These are phyloP conservation scores for Teunomyces tritomae DNA, from an alignment of 805 yeast species.

Conservation along the genomic window DNA sequence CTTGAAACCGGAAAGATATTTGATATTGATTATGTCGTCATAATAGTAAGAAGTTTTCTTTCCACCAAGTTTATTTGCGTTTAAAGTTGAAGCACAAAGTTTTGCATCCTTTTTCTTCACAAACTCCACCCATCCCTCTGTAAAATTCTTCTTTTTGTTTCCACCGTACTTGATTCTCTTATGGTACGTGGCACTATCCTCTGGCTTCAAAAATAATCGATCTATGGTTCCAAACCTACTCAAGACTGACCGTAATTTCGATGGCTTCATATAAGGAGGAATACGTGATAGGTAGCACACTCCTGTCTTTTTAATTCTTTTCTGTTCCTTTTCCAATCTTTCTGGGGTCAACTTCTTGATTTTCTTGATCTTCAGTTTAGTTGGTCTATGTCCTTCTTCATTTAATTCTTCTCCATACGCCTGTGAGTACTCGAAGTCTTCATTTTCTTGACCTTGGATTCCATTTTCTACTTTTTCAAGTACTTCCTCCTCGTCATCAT, in stretches of 20 bases:
- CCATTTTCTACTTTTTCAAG: slow-evolving; percentile 14
- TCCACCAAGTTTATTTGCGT: slow-evolving; percentile 89
- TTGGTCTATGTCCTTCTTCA: slow-evolving; percentile 5
- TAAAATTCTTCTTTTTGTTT: slow-evolving; percentile 80
- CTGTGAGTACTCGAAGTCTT: background rate
- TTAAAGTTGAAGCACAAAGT: slow-evolving; percentile 78
- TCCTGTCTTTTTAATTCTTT: slow-evolving; percentile 69
- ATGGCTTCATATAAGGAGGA: slow-evolving; percentile 98
- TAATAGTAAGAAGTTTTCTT: slow-evolving; percentile 86
- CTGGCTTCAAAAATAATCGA: slow-evolving; percentile 83
- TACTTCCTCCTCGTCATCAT: slow-evolving; percentile 13
- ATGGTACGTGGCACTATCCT: slow-evolving; percentile 61
- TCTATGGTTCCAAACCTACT: slow-evolving; percentile 85
- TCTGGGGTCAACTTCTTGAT: slow-evolving; percentile 57
- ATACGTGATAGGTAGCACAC: slow-evolving; percentile 88
- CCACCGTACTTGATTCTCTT: slow-evolving; percentile 84
- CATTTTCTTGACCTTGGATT: slow-evolving; percentile 13
- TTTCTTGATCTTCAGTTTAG: slow-evolving; percentile 25
- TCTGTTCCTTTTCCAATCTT: slow-evolving; percentile 52
- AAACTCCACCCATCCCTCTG: slow-evolving; percentile 98
- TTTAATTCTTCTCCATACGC: background rate
- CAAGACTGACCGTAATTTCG: slow-evolving; percentile 78
- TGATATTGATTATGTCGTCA: slow-evolving; percentile 90
- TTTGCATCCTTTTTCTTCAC: slow-evolving; percentile 82
- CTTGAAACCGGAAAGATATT: slow-evolving; percentile 86